These are phyloP conservation scores for Hibiscus mutabilis DNA, from an alignment of 345 rosid genomes.

Conservation along the genomic window DNA sequence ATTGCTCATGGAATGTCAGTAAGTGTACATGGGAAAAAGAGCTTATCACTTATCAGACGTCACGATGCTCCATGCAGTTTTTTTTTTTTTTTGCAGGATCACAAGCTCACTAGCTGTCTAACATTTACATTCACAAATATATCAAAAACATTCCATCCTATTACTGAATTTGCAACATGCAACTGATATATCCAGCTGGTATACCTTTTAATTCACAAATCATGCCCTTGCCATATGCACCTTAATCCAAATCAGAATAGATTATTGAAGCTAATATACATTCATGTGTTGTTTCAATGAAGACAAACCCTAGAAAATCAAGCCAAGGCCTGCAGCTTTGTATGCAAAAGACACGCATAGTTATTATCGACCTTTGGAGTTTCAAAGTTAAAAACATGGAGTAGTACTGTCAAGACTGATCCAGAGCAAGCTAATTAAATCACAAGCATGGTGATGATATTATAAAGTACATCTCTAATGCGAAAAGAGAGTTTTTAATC, in stretches of 20 bases:
- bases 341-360: not conserved
- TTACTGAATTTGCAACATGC: not conserved
- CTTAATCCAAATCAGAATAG: not conserved
- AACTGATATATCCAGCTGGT: not conserved
- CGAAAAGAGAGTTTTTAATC: not conserved
- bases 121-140: not conserved
- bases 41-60: slow-evolving; percentile 29
- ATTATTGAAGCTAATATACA: not conserved
- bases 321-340: not conserved
- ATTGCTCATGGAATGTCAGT: slow-evolving; percentile 58
- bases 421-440: not conserved
- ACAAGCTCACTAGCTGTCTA: not conserved
- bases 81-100: slow-evolving; percentile 12
- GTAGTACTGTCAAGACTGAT: not conserved
- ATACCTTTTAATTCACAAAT: not conserved
- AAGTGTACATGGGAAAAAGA: slow-evolving; percentile 39
- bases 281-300: not conserved
- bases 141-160: not conserved
- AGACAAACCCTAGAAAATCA: not conserved
- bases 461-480: not conserved
- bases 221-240: not conserved
- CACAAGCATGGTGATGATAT: slow-evolving; percentile 1
- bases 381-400: not conserved
- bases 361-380: not conserved
- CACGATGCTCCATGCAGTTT: slow-evolving; percentile 26